Percentiles rank a stretch among this genome's conserved stretches.
Evolutionary conservation across 345 rosid genomes (phyloP).

Genomic region (Populus nigra): DNA sequence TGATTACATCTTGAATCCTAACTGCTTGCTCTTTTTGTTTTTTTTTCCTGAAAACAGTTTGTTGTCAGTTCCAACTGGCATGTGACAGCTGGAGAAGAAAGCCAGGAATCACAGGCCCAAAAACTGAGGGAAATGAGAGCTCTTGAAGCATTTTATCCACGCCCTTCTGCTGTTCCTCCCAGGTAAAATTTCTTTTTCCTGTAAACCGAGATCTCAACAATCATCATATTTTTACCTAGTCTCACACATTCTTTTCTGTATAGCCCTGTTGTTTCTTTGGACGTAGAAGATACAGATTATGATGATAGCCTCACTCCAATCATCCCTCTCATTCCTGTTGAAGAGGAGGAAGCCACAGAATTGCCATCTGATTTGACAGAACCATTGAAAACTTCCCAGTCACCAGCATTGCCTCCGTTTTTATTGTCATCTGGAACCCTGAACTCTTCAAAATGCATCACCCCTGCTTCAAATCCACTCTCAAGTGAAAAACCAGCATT

Average conservation of each 20-base stretch:
- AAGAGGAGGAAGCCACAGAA: slow-evolving; percentile 41
- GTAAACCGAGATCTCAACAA: not conserved
- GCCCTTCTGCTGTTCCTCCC: slow-evolving; percentile 42
- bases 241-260: slow-evolving; percentile 2
- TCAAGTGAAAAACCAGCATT: slow-evolving; percentile 2
- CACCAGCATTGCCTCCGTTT: slow-evolving; percentile 17
- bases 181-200: slow-evolving; percentile 29
- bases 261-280: slow-evolving; percentile 50
- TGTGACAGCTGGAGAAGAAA: slow-evolving; percentile 55
- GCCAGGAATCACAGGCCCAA: slow-evolving; percentile 44
- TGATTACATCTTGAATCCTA: not conserved
- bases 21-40: not conserved
- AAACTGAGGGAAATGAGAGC: slow-evolving; percentile 40
- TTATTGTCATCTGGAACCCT: slow-evolving; percentile 11
- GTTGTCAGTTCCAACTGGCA: slow-evolving; percentile 32
- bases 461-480: not conserved
- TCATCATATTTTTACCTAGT: not conserved
- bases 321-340: slow-evolving; percentile 55
- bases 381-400: slow-evolving; percentile 2
- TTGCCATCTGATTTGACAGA: slow-evolving; percentile 16
- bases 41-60: slow-evolving; percentile 34
- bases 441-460: not conserved
- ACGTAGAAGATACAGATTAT: slow-evolving; percentile 32
- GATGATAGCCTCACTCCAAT: slow-evolving; percentile 49
- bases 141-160: slow-evolving; percentile 56